Base-by-base conservation (phyloP, 257 asterid genomes). In the Handroanthus guayacan region DNA sequence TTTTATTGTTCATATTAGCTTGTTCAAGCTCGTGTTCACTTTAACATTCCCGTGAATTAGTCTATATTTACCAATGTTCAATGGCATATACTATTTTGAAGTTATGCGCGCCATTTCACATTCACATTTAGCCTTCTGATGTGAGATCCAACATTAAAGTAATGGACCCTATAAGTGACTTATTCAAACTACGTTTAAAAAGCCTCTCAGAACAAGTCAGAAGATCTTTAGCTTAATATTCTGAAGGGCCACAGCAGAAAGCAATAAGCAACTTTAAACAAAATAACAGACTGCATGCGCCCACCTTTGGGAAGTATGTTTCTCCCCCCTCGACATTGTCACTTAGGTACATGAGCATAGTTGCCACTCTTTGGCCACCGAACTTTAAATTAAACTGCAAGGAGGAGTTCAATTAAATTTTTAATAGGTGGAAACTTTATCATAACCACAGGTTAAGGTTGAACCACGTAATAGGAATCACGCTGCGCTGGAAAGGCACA, bases 301-400 rank as follows among this genome's bases (percentile, higher is more conserved):
- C 69, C 74, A 89, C 95, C 92, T 63, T 71, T 3, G 96, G 91
- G 82, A 90, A 90, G 83, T 83, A 80, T 55, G 96, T 90, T 79
- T 90, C 96, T 74, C 93, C 96, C 63, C 96, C 93, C 79, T 87
- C 93, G n/a, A 90, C 96, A 73, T 80, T 79, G 86, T 88, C 90
- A 12, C 87, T 90, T 51, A 90, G 85, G 80, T 90, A 88, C 89
- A 88, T 90, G 56, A 90, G 93, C 91, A 90, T 63, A 34, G 96
- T 90, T 75, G 93, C 93, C 55, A 90, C 88, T 79, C 96, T 79
- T 73, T 90, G 96, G 63, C 96, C 96, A 64, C 96, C 96, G 4
- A 69, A 86, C 82, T 86, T 81, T 58, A 88, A 66, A 86, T 90
- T 90, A 65, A 76, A 88, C 96, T 90, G 89, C 88, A 79, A 75